Percentiles rank a stretch among this genome's conserved stretches.
These are phyloP conservation scores for Eimeria brunetti DNA, from an alignment of 169 alveolate species.

Conservation along the genomic window DNA sequence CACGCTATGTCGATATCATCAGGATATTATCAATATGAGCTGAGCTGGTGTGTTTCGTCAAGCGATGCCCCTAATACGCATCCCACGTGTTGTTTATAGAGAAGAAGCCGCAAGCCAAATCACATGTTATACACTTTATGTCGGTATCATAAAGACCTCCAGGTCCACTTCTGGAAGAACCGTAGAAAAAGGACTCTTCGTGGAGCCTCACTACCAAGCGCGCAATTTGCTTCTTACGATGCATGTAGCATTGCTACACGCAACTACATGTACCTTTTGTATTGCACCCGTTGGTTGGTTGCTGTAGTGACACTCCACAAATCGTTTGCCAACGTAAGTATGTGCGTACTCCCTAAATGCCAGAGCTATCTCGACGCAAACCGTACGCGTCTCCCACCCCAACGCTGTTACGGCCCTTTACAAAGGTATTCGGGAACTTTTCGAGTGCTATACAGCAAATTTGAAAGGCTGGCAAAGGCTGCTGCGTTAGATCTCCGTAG, in stretches of 20 bases:
- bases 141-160: too few species aligned
- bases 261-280: background rate
- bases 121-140: too few species aligned
- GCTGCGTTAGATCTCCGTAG: background rate
- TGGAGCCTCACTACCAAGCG: background rate
- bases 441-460: background rate
- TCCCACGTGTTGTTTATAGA: too few species aligned
- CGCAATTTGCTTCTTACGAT: background rate
- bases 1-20: background rate
- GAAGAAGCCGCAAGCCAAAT: too few species aligned
- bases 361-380: background rate
- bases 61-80: background rate
- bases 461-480: background rate
- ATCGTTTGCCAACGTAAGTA: background rate
- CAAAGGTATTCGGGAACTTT: background rate
- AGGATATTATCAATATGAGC: background rate
- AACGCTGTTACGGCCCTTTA: background rate
- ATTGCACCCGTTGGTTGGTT: background rate
- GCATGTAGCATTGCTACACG: background rate
- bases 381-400: background rate
- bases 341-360: conserved; percentile 10
- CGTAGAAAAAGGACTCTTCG: too few species aligned
- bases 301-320: background rate
- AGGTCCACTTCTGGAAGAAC: too few species aligned
- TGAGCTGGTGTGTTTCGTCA: background rate